Evolutionary conservation across 192 early-diverging fungal genomes (phyloP).

Genomic region (Chytriomyces sp.): DNA sequence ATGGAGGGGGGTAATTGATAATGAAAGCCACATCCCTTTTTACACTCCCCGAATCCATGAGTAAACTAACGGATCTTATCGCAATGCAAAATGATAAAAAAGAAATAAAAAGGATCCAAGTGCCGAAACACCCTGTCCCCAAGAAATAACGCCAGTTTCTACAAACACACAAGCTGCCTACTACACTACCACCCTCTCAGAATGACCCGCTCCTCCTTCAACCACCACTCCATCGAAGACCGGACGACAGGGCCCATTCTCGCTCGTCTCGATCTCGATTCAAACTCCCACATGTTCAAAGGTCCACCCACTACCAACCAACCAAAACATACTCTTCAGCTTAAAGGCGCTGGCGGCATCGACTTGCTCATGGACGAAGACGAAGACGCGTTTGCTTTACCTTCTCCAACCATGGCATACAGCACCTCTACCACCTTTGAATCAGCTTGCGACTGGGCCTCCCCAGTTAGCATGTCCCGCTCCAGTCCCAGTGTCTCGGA

Average conservation of each 20-base stretch:
- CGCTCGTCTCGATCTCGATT: neutral
- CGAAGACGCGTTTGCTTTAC: neutral
- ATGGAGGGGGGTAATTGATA: no score
- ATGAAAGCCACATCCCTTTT: no score
- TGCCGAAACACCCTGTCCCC: no score
- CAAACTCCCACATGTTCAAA: neutral
- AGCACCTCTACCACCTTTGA: neutral
- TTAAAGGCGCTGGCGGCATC: slow-evolving; percentile 1
- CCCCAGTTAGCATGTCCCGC: neutral
- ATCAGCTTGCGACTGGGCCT: neutral
- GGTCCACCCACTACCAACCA: neutral
- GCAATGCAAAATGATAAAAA: no score
- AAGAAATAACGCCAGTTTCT: no score
- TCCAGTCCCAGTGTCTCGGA: neutral
- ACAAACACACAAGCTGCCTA: neutral
- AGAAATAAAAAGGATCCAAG: no score
- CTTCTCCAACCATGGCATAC: neutral
- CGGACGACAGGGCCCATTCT: neutral
- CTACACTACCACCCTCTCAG: neutral
- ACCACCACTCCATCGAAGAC: neutral
- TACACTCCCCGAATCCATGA: no score
- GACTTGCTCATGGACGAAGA: neutral
- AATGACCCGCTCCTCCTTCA: neutral
- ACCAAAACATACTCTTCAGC: neutral
- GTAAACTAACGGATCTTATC: no score